Conservation (phyloP, 108 stramenopile genomes). For the Skeletonema menzelii region DNA sequence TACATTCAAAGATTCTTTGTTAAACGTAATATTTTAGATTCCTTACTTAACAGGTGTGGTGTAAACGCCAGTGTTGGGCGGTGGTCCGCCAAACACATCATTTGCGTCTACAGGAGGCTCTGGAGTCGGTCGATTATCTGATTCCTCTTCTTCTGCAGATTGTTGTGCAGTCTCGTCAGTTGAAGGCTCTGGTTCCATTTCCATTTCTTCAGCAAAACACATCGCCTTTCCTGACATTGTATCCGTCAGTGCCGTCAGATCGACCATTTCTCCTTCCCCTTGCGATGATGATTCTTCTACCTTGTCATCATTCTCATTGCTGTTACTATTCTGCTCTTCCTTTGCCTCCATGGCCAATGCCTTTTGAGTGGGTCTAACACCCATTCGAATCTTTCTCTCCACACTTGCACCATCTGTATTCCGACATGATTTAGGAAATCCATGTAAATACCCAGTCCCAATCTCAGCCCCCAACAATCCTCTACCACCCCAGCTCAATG, state of each 20-base stretch:
- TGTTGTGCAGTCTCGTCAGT: not conserved
- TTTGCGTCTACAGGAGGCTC: constrained; percentile 11
- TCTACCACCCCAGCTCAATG: constrained; percentile 82
- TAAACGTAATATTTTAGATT: not conserved
- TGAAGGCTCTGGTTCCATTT: constrained; percentile 68
- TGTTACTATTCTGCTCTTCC: not conserved
- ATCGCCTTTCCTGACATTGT: constrained; percentile 34
- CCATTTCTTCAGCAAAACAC: constrained; percentile 66
- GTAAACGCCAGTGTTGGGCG: constrained; percentile 14
- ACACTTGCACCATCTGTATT: constrained; percentile 63
- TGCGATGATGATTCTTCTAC: not conserved
- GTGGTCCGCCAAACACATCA: constrained; percentile 26
- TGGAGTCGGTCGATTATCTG: not conserved
- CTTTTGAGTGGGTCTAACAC: constrained; percentile 32
- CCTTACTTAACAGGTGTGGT: not conserved
- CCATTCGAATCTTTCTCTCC: constrained; percentile 67
- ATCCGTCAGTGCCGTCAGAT: constrained; percentile 42
- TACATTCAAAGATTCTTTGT: not conserved
- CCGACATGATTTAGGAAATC: constrained; percentile 76
- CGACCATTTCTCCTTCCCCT: constrained; percentile 31
- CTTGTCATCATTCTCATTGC: constrained; percentile 1
- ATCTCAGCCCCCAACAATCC: constrained; percentile 93
- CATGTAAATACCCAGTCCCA: constrained; percentile 90
- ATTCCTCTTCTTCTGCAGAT: not conserved
- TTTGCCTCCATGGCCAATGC: constrained; percentile 3